These are phyloP conservation scores for Aristolochia contorta DNA, from an alignment of 164 flowering plant genomes.

Conservation along the genomic window DNA sequence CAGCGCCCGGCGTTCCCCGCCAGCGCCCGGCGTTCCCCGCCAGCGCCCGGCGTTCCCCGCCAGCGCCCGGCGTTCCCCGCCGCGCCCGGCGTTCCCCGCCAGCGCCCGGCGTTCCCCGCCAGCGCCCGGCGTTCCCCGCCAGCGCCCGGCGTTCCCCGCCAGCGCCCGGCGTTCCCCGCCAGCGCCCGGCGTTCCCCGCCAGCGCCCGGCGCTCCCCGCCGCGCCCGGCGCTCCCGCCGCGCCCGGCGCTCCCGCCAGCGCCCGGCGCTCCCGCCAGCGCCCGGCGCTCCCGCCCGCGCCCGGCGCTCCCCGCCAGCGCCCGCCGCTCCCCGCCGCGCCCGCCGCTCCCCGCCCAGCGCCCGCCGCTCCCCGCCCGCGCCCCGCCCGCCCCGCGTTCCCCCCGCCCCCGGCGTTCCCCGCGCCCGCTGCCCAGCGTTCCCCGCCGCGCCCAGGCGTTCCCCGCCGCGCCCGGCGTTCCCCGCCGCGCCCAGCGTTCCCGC, in stretches of 20 bases:
- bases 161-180: no score
- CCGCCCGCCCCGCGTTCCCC: not conserved
- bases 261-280: not conserved
- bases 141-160: no score
- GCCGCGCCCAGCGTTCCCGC: not conserved
- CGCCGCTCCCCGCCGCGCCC: not conserved
- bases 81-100: no score
- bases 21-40: no score
- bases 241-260: not conserved
- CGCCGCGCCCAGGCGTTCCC: not conserved
- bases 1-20: no score
- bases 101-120: no score
- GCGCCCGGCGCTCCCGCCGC: not conserved
- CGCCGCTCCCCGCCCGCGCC: not conserved
- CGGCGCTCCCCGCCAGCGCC: not conserved
- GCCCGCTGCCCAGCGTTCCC: no score
- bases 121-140: no score
- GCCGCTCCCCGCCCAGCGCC: not conserved
- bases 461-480: not conserved
- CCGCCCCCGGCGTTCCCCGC: not conserved
- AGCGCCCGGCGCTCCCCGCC: not conserved
- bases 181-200: no score
- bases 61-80: no score
- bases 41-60: no score
- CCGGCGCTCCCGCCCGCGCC: not conserved